A percentile compares a stretch with the other conserved stretches of the same genome.
Evolutionary conservation across 257 asterid genomes (phyloP).

Genomic region (Rehmannia glutinosa): DNA sequence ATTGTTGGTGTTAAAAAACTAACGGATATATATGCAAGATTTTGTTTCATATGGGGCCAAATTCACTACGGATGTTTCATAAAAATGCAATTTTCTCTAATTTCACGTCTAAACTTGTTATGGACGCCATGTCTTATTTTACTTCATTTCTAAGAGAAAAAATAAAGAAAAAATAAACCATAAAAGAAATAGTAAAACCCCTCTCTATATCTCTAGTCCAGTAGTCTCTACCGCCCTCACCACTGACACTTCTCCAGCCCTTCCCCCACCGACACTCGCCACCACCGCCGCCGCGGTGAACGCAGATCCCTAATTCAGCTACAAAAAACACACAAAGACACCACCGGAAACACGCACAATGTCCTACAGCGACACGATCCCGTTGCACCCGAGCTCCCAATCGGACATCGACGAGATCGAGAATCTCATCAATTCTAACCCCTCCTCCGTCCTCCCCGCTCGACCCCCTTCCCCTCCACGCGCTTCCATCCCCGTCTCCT

Average conservation of each 20-base stretch:
- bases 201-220: background rate
- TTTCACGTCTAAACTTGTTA: no score
- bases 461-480: conserved; percentile 80
- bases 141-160: background rate
- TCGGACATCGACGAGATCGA: conserved; percentile 98
- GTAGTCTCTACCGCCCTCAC: background rate
- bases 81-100: no score
- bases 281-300: background rate
- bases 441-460: conserved; percentile 68
- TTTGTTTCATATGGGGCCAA: no score
- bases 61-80: no score
- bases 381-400: conserved; percentile 80
- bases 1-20: no score
- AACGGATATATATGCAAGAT: no score
- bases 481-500: conserved; percentile 67
- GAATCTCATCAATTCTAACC: conserved; percentile 72
- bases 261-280: background rate
- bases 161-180: background rate
- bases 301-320: conserved; percentile 15
- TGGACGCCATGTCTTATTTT: no score
- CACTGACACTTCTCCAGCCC: background rate
- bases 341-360: conserved; percentile 24
- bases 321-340: background rate
- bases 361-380: conserved; percentile 74
- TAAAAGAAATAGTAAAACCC: conserved; percentile 3